A percentile compares a stretch with the other conserved stretches of the same genome.
Evolutionary conservation across 208 protist genomes (phyloP).

Genomic region (Crithidia bombi): DNA sequence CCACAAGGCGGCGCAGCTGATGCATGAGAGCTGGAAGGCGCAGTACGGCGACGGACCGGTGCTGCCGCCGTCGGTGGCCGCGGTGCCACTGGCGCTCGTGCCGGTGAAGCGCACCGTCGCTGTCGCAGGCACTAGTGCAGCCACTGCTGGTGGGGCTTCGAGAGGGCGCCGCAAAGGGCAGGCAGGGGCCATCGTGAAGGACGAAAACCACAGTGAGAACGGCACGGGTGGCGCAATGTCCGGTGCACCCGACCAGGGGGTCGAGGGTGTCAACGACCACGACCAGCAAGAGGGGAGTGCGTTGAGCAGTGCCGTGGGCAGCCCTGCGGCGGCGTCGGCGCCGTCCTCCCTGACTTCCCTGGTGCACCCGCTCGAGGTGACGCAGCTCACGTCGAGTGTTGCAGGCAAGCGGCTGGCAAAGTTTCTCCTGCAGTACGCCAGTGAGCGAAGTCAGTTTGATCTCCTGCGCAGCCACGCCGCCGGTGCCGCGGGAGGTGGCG

Average conservation of each 20-base stretch:
- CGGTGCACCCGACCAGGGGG: conserved; percentile 2
- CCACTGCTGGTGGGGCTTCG: neutral
- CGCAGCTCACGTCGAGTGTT: conserved; percentile 38
- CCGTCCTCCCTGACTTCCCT: conserved; percentile 15
- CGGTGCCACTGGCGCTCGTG: conserved; percentile 44
- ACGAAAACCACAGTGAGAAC: conserved; percentile 21
- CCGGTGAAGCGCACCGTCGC: conserved; percentile 24
- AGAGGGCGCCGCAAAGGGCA: conserved; percentile 7
- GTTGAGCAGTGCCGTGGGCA: conserved; percentile 16
- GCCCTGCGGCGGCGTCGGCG: conserved; percentile 7
- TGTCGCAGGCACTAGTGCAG: neutral
- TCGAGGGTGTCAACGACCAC: conserved; percentile 4
- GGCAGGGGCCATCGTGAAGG: conserved; percentile 7
- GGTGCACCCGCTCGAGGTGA: conserved; percentile 70
- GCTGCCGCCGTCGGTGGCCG: conserved; percentile 39
- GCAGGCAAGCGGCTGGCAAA: conserved; percentile 67
- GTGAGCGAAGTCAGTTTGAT: conserved; percentile 75
- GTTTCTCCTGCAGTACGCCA: conserved; percentile 79
- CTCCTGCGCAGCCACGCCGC: conserved; percentile 38
- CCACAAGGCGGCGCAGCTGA: conserved; percentile 40
- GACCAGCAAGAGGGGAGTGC: conserved; percentile 10
- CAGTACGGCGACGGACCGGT: conserved; percentile 37
- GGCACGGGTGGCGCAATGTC: conserved; percentile 1
- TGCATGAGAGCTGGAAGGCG: conserved; percentile 49
- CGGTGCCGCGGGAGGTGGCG: conserved; percentile 4